These are phyloP conservation scores for Pichia norvegensis DNA, from an alignment of 1,139 yeast species.

Conservation along the genomic window DNA sequence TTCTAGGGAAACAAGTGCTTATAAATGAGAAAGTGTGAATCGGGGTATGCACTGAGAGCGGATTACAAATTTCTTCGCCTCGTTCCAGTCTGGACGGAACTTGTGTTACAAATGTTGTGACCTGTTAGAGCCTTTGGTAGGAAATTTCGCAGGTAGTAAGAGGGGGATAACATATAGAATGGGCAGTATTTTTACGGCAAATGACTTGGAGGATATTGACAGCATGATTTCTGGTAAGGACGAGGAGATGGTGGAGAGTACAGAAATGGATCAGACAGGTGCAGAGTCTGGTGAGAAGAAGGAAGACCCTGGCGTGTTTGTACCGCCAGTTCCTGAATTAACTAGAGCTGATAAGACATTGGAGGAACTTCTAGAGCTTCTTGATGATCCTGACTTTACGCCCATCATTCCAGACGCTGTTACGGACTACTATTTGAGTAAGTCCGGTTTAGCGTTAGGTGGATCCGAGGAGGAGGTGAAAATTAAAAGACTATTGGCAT, in stretches of 20 bases:
- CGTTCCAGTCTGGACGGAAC: no score
- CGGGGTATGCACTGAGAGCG: no score
- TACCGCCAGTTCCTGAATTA: conserved; percentile 49
- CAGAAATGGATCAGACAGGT: no score
- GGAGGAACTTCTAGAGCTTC: conserved; percentile 73
- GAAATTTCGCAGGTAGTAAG: background rate
- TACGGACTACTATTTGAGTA: conserved; percentile 86
- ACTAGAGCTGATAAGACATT: conserved; percentile 82
- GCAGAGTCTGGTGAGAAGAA: background rate
- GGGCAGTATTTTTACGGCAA: conserved; percentile 1
- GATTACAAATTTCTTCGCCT: no score
- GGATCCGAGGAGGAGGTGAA: conserved; percentile 42
- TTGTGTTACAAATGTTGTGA: no score
- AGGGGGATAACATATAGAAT: conserved; percentile 1
- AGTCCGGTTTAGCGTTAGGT: conserved; percentile 79
- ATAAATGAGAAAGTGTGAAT: no score
- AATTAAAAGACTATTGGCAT: conserved; percentile 76
- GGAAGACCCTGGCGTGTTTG: conserved; percentile 1
- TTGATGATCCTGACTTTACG: conserved; percentile 92
- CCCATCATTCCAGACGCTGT: conserved; percentile 98
- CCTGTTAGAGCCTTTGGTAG: no score
- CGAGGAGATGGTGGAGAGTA: conserved; percentile 4
- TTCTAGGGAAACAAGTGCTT: no score
- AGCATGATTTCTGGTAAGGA: background rate
- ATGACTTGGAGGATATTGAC: conserved; percentile 4